phyloP scores from a whole-genome alignment of 768 basidiomycete genomes.

The Tylopilus cervinicoccineus region DNA sequence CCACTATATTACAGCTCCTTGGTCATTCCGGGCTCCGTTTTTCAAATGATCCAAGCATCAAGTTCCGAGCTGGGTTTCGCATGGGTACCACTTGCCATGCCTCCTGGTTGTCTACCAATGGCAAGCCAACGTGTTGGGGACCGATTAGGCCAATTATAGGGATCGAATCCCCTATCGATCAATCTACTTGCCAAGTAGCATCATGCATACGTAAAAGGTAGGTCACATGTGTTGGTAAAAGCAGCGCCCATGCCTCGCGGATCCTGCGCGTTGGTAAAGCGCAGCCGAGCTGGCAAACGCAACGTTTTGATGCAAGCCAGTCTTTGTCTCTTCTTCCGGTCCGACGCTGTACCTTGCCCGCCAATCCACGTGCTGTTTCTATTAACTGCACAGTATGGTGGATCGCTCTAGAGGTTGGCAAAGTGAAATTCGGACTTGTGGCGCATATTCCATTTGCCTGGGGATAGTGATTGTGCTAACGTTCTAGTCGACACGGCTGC shows the following conservation, averaged over 20 bases:
- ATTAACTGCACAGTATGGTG: not conserved
- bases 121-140: not conserved
- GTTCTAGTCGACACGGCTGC: no score
- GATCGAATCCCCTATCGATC: not conserved
- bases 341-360: not conserved
- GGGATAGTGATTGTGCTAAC: not conserved
- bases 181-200: not conserved
- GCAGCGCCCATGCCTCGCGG: conserved; percentile 15
- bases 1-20: not conserved
- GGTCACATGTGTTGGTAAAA: not conserved
- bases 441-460: not conserved
- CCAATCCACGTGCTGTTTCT: conserved; percentile 1
- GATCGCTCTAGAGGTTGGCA: conserved; percentile 10
- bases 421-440: not conserved
- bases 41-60: not conserved
- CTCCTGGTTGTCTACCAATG: conserved; percentile 9
- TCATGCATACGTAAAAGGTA: conserved; percentile 3
- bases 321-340: not conserved
- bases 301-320: conserved; percentile 10
- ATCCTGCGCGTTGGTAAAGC: conserved; percentile 14
- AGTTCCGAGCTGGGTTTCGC: not conserved
- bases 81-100: not conserved
- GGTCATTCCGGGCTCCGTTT: not conserved
- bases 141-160: conserved; percentile 1
- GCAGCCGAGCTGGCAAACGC: not conserved